phyloP scores from a whole-genome alignment of 352 stramenopile species.

The Phytopythium litorale region DNA sequence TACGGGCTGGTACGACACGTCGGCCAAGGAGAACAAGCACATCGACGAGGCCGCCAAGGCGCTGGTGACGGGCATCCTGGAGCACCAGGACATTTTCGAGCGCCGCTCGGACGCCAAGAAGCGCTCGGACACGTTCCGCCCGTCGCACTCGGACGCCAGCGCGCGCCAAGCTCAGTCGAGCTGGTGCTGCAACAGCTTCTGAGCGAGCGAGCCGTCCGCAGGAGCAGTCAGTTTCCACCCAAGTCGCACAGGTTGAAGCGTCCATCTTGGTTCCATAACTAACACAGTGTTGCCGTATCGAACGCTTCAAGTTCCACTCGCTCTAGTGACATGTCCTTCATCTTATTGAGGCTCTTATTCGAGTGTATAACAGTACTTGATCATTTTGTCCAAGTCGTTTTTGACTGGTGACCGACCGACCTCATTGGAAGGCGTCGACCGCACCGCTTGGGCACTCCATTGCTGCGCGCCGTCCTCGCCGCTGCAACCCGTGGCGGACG shows the following conservation, averaged over 20 bases:
- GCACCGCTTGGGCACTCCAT: not conserved
- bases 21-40: conserved; percentile 91
- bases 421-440: not conserved
- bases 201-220: conserved; percentile 14
- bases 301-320: conserved; percentile 4
- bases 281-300: not conserved
- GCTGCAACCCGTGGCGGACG: not conserved
- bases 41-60: conserved; percentile 87
- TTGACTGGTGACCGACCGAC: conserved; percentile 1
- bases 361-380: not conserved
- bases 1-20: conserved; percentile 91
- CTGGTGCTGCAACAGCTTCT: conserved; percentile 89
- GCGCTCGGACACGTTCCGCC: conserved; percentile 72
- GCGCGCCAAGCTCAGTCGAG: conserved; percentile 36
- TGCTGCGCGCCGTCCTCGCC: not conserved
- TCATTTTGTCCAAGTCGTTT: not conserved
- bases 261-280: not conserved
- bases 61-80: conserved; percentile 72
- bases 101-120: conserved; percentile 70
- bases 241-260: not conserved
- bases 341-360: not conserved
- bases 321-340: not conserved
- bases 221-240: too few species aligned
- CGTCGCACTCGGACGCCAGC: conserved; percentile 44
- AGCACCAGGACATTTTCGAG: conserved; percentile 87